Base-by-base conservation (phyloP, 305 asterid genomes). In the Solanum hybrid region DNA sequence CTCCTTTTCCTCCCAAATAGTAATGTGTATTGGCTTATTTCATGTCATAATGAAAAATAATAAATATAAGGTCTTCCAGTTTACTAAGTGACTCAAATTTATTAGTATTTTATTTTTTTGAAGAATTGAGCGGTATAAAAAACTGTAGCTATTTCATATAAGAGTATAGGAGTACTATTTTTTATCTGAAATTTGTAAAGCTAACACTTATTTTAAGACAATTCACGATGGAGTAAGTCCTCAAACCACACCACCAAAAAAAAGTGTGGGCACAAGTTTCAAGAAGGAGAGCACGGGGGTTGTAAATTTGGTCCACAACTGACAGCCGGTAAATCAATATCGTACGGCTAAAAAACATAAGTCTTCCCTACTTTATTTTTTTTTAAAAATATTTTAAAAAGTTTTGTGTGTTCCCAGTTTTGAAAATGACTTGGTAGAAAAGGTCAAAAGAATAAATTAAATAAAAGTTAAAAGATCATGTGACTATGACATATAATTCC, bases 401-500 rank as follows among this genome's bases (percentile, higher is more conserved):
- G 72, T 81, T 81, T 60, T 90, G 89, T 82, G 90, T 86, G 91
- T 90, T 90, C 90, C 85, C 89, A 85, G 42, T 2, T 80, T 37
- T 77, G 91, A 40, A 40, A 11, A 86, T 89, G 94, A 92, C 92
- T 72, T 86, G 72, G 77, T 32, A 82, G 73, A 29, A 91, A 89
- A 93, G 89, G 91, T 90, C 94, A 90, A 88, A 56, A 64, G 79
- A 86, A 82, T 27, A 87, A 72, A 38, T 69, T 72, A 35, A 87
- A 9, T 46, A 71, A 87, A 66, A 71, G 66, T 91, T 88, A 87
- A 91, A 90, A 90, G 90, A 92, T 89, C 91, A 93, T 89, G 86
- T 89, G 91, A 92, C 78, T 93, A 92, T 92, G 95, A 94, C 95
- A 90, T 89, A 10, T 10, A 35, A 78, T 75, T 77, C 81, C 93